Evolutionary conservation across 441 rosid genomes (phyloP), one percentile per base, ranked within the genome.

Genomic region (Populus hybrid): DNA sequence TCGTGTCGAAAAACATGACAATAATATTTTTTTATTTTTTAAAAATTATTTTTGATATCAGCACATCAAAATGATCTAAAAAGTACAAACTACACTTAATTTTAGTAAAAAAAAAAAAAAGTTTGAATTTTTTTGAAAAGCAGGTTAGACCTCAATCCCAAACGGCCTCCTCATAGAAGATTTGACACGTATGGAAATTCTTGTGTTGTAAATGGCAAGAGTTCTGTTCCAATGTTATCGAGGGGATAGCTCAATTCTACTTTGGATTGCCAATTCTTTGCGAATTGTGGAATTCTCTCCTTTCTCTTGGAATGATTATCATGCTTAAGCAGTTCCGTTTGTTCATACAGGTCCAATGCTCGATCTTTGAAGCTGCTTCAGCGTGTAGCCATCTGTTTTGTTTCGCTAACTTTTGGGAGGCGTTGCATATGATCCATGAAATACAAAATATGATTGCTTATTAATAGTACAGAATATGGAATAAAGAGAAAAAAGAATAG

Each of bases 401-500:
- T 32, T 23, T 36, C n/a, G 68, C 61, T 28, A n/a, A 46, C 71
- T 8, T 21, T 34, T 40, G 1, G 32, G 59, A 14, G 26, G 9
- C 69, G 38, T 30, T 68, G 66, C 50, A 32, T 79, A 63, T 3
- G 9, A 12, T 20, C 26, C 5, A 8, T 0, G 32, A 69, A 59
- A 65, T 34, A 53, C 61, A 72, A 18, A 66, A 74, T 59, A 61
- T 67, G 38, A 53, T 61, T 61, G 57, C 68, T 76, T 34, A 81
- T 24, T 68, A 28, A 70, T 28, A 63, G n/a, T 63, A 75, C 80
- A 81, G 69, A 80, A 78, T 67, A 46, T 65, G 63, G 70, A 72
- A 59, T 40, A 78, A 72, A 76, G 70, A 57, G 74, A 57, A 40
- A 80, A 85, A 3, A 85, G 75, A 78, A 79, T 67, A 40, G 82